Percentiles rank a stretch among this genome's conserved stretches.
Conservation (phyloP, 176 grass and related monocot species). For the Thalia dealbata region DNA sequence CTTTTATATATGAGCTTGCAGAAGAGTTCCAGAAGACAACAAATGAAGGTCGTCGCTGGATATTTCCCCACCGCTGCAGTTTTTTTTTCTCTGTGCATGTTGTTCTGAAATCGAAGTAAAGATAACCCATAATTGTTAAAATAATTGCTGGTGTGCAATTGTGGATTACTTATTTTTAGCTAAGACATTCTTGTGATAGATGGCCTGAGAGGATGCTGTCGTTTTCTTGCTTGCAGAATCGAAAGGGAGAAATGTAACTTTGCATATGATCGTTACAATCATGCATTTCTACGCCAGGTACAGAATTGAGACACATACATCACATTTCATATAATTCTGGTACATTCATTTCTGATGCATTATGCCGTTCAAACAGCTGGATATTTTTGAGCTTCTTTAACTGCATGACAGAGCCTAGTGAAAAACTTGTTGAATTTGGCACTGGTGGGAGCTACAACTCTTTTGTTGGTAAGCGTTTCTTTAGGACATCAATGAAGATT, state of each 20-base stretch:
- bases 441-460: constrained; percentile 74
- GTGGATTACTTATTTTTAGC: too few relatives aligned
- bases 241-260: constrained; percentile 28
- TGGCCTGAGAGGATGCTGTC: too few relatives aligned
- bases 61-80: too few relatives aligned
- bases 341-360: constrained; percentile 7
- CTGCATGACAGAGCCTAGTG: constrained; percentile 80
- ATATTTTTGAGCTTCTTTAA: constrained; percentile 81
- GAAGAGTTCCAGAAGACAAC: too few relatives aligned
- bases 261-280: constrained; percentile 83
- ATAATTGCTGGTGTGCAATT: too few relatives aligned
- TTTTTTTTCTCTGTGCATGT: too few relatives aligned
- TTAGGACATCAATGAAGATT: background rate
- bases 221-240: too few relatives aligned
- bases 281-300: constrained; percentile 62
- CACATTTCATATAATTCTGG: background rate
- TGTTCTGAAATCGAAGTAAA: too few relatives aligned
- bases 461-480: constrained; percentile 39
- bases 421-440: constrained; percentile 72
- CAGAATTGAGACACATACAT: background rate
- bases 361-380: constrained; percentile 31
- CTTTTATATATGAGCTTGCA: too few relatives aligned
- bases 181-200: too few relatives aligned
- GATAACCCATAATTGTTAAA: too few relatives aligned
- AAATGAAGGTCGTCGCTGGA: too few relatives aligned